These are phyloP conservation scores for Plasmodium berghei DNA, from an alignment of 169 alveolate genomes.

Conservation along the genomic window DNA sequence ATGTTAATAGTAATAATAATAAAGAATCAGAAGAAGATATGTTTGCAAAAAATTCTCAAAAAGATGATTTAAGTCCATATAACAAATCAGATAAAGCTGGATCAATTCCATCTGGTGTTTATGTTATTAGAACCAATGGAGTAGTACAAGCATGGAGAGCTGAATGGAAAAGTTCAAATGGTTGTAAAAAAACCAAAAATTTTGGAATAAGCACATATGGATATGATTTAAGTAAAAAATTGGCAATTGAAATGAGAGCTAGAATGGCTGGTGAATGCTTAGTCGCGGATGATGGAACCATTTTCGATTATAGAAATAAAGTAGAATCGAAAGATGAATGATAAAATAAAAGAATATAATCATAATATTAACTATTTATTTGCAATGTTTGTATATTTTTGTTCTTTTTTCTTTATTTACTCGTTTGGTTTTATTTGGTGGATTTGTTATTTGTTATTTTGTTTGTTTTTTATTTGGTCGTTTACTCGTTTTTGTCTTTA, in stretches of 20 bases:
- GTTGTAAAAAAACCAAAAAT: conserved; percentile 59
- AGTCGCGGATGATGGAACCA: conserved; percentile 70
- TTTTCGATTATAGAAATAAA: conserved; percentile 47
- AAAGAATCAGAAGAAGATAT: too few relatives aligned
- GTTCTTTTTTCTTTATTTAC: too few relatives aligned
- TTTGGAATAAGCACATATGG: conserved; percentile 75
- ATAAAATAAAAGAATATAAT: not conserved
- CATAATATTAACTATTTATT: not conserved
- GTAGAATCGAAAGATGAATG: not conserved
- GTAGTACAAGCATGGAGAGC: conserved; percentile 77
- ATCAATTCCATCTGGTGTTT: conserved; percentile 68
- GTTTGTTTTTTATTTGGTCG: too few relatives aligned
- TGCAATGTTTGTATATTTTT: too few relatives aligned
- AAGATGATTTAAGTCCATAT: conserved; percentile 30
- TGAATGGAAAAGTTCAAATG: conserved; percentile 75
- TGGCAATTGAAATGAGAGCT: conserved; percentile 74
- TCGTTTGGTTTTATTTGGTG: too few relatives aligned
- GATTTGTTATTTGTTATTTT: too few relatives aligned
- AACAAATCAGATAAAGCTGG: conserved; percentile 30
- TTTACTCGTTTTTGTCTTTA: too few relatives aligned
- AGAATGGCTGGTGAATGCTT: conserved; percentile 73
- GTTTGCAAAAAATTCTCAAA: not conserved
- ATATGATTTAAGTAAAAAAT: conserved; percentile 51
- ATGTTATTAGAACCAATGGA: conserved; percentile 64
- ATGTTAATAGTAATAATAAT: not conserved